Evolutionary conservation across 176 grass and related monocot species (phyloP), one percentile per base, ranked within the genome.

Genomic region (Elaeis guineensis): DNA sequence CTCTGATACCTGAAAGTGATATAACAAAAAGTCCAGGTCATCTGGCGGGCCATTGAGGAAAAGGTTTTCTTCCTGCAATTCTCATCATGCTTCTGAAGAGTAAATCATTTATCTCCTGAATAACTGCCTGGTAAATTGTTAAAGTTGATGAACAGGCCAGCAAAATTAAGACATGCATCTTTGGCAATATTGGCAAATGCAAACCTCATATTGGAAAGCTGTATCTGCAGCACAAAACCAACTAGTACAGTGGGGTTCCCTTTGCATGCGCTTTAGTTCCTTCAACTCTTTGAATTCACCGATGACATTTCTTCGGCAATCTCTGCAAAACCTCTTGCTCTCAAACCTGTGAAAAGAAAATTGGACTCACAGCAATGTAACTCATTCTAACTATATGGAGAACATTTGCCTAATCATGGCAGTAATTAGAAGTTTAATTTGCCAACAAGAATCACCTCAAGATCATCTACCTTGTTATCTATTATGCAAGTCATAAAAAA

Each of bases 241-340:
- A 75, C 72, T 86, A 53, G 85, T 95, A 73, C 86, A 95, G 59
- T 63, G 61, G 67, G 86, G 77, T 57, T 95, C 85, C 70, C 74
- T 86, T 29, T 69, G 69, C 55, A 86, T 72, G 25, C 90, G 90
- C 66, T 95, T 95, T 63, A 95, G 59, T 72, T 95, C 90, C 58
- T 95, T 95, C 48, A 90, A 80, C 64, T 95, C 90, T 73, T 90
- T 95, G 71, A 95, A 95, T 86, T 95, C 90, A 51, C 83, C 69
- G 17, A 95, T 90, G 53, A 95, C 90, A 68, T 95, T 90, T 73
- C 74, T 90, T 77, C 90, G 79, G 22, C 90, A 95, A 60, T 86
- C 90, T 86, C 90, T 82, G 70, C 90, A 95, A 81, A 95, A 90
- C 65, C 82, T 86, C 83, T 95, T 95, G 80, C 80, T 95, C 23